A percentile compares a stretch with the other conserved stretches of the same genome.
Evolutionary conservation across 345 rosid genomes (phyloP).

Genomic region (Rubroshorea leprosula): DNA sequence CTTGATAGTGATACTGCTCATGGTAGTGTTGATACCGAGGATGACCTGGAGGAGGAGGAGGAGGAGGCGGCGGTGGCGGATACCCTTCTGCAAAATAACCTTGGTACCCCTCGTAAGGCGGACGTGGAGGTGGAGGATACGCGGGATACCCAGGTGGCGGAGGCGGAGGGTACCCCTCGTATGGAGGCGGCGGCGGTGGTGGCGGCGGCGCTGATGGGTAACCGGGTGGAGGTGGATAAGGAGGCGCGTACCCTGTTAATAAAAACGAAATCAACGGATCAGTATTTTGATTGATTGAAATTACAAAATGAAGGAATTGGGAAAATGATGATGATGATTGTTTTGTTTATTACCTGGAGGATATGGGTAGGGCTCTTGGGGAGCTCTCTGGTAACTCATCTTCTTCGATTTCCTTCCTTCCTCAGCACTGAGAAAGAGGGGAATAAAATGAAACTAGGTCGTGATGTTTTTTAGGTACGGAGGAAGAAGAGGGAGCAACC

Average conservation of each 20-base stretch:
- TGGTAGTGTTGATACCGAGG: constrained; percentile 38
- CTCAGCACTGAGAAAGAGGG: no score
- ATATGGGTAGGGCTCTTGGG: constrained; percentile 44
- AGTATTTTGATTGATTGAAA: constrained; percentile 5
- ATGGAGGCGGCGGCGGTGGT: constrained; percentile 46
- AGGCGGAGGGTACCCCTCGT: constrained; percentile 52
- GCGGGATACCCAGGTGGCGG: constrained; percentile 39
- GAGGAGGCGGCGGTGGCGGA: constrained; percentile 42
- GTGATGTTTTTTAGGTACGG: no score
- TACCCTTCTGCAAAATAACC: constrained; percentile 66
- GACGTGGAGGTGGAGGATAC: constrained; percentile 32
- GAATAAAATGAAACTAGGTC: no score
- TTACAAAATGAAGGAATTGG: background rate
- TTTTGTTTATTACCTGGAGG: constrained; percentile 40
- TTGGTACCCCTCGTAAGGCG: constrained; percentile 62
- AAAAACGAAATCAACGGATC: background rate
- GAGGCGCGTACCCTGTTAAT: constrained; percentile 28
- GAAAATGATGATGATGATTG: background rate
- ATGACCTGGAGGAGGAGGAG: constrained; percentile 37
- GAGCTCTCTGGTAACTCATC: constrained; percentile 63
- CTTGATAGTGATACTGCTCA: constrained; percentile 48
- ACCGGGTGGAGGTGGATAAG: constrained; percentile 36
- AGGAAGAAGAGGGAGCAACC: no score
- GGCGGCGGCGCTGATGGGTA: constrained; percentile 58
- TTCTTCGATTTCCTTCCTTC: no score